Percentiles rank a stretch among this genome's conserved stretches.
phyloP scores from a whole-genome alignment of 345 rosid genomes.

The Eucalyptus marginata region DNA sequence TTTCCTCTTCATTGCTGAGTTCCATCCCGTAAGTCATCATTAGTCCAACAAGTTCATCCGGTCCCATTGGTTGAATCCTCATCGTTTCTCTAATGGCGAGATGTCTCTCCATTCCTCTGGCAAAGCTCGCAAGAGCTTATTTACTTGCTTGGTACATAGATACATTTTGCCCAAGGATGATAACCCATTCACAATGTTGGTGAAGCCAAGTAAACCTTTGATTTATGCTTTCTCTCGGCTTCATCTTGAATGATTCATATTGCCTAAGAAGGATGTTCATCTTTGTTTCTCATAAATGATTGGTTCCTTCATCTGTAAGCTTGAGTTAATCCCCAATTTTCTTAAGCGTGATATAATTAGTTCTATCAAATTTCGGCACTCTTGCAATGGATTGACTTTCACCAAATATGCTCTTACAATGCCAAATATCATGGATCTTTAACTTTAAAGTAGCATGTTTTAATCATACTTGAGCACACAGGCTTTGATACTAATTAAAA shows the following conservation, averaged over 20 bases:
- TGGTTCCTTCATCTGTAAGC: not conserved
- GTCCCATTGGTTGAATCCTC: not conserved
- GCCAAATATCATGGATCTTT: not conserved
- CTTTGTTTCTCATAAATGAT: not conserved
- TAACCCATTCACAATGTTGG: not conserved
- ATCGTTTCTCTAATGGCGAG: not conserved
- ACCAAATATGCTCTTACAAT: not conserved
- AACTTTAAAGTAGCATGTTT: not conserved
- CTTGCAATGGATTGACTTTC: not conserved
- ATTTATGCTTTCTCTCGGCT: not conserved
- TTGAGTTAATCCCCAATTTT: not conserved
- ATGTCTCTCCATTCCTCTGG: not conserved
- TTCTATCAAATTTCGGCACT: not conserved
- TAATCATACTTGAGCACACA: not conserved
- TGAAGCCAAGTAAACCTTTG: not conserved
- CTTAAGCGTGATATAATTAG: not conserved
- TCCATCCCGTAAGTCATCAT: not conserved
- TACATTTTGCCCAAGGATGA: not conserved
- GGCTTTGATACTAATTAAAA: not conserved
- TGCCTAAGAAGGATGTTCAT: not conserved
- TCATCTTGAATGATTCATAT: not conserved
- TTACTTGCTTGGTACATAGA: not conserved
- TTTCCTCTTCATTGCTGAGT: not conserved
- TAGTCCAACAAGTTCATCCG: not conserved
- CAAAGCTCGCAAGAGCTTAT: not conserved